Base-by-base conservation (phyloP, 164 flowering plant genomes). In the Vitis rotundifolia region DNA sequence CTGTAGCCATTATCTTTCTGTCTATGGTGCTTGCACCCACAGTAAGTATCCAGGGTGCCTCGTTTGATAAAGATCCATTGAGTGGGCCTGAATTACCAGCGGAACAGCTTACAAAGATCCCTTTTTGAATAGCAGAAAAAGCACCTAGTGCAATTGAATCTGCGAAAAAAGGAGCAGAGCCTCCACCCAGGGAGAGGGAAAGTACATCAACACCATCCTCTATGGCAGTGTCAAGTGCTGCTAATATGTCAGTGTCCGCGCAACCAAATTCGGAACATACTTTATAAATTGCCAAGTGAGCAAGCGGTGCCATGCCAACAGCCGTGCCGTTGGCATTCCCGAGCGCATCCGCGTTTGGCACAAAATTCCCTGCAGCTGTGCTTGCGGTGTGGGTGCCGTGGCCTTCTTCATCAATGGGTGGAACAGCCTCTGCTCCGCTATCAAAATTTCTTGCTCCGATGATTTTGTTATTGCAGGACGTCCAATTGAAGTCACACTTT, bases 1-100 rank as follows among this genome's bases (percentile, higher is more conserved):
- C 84, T 7, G 72, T 68, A 2, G 80, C 77, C 8, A 6, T 11
- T 3, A 81, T 68, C 49, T 16, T 59, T 67, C 82, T 68, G 28
- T 81, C 84, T 13, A 67, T 47, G 1, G 78, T 78, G 71, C 79
- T 78, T 47, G 82, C 82, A 52, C 82, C 84, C 0, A 78, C 82
- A 1, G 82, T 81, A 1, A 81, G 68, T n/a, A 81, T 59, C 84
- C 84, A 81, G 2, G 84, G 82, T 11, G 80, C 81, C 10, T 62
- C 79, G 53, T 81, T 76, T 12, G 70, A 58, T 15, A 78, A 5
- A 1, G 77, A 12, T 1, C 53, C 12, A 49, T 22, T 4, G 8
- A 3, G 15, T 3, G 81, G 79, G 3, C 84, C 84, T 0, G 50
- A 18, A 22, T 81, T 81, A 8, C 81, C 78, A 1, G 80, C 83